phyloP scores from a whole-genome alignment of 2,329 filamentous ascomycete genomes.

The Neospermospora avenae region DNA sequence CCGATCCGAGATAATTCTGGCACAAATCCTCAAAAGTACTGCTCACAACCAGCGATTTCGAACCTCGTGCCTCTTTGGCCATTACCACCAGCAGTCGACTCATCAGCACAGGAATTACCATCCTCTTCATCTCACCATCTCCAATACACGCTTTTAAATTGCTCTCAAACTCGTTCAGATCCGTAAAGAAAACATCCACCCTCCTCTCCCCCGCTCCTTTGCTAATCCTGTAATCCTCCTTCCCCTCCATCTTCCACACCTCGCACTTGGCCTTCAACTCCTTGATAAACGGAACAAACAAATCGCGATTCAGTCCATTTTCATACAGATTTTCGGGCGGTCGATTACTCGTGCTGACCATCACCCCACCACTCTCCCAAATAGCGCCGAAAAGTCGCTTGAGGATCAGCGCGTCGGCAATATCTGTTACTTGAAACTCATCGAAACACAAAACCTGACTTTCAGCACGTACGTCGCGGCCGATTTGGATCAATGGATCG shows the following conservation, averaged over 20 bases:
- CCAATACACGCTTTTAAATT: neutral
- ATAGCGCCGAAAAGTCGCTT: slow-evolving; percentile 10
- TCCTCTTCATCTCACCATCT: neutral
- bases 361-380: slow-evolving; percentile 10
- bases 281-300: slow-evolving; percentile 15
- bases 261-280: slow-evolving; percentile 12
- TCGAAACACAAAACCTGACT: slow-evolving; percentile 15
- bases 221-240: slow-evolving; percentile 13
- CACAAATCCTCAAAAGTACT: slow-evolving; percentile 13
- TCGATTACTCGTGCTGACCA: slow-evolving; percentile 12
- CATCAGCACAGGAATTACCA: slow-evolving; percentile 9
- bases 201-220: neutral
- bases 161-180: neutral
- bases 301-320: slow-evolving; percentile 12
- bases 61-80: neutral
- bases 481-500: slow-evolving; percentile 9
- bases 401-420: slow-evolving; percentile 17
- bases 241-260: slow-evolving; percentile 16
- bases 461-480: slow-evolving; percentile 1
- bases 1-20: slow-evolving; percentile 9
- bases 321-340: slow-evolving; percentile 11
- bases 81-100: neutral
- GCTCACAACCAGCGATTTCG: neutral
- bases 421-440: slow-evolving; percentile 17
- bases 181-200: slow-evolving; percentile 7